Evolutionary conservation across 176 grass and related monocot genomes (phyloP).

Genomic region (Carex kokanica): DNA sequence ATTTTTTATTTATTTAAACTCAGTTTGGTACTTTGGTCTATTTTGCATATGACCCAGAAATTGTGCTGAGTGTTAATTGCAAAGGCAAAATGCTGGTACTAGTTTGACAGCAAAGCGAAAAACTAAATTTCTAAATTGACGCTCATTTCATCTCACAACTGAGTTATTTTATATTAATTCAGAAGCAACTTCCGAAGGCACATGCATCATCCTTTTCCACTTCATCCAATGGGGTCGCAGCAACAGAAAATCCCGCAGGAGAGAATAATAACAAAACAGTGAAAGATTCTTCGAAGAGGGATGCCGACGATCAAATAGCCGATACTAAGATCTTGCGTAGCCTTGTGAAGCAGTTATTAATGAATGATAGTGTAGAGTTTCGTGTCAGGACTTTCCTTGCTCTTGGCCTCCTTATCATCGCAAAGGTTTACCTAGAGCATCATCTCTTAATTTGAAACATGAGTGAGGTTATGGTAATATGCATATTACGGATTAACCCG

Average conservation of each 20-base stretch:
- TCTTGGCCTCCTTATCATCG: slow-evolving; percentile 72
- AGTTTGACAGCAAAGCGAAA: neutral
- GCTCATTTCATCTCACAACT: neutral
- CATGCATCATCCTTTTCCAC: slow-evolving; percentile 68
- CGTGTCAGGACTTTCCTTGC: slow-evolving; percentile 76
- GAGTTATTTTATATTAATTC: neutral
- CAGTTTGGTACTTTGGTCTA: neutral
- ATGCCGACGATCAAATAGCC: slow-evolving; percentile 65
- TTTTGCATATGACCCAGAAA: neutral
- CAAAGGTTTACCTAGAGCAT: slow-evolving; percentile 60
- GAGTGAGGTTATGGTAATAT: too few relatives aligned
- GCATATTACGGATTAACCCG: too few relatives aligned
- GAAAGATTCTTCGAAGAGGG: slow-evolving; percentile 44
- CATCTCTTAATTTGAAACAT: neutral
- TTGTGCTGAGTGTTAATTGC: too few relatives aligned
- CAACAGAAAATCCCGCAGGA: slow-evolving; percentile 32
- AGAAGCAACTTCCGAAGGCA: slow-evolving; percentile 45
- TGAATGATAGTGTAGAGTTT: slow-evolving; percentile 82
- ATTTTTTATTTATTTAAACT: neutral
- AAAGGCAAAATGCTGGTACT: too few relatives aligned
- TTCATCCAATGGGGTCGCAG: slow-evolving; percentile 42
- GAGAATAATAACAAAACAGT: slow-evolving; percentile 45
- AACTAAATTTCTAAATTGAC: neutral
- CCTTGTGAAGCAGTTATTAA: slow-evolving; percentile 73
- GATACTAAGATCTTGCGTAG: slow-evolving; percentile 70